phyloP scores from a whole-genome alignment of 2,329 filamentous ascomycete genomes.

The Thelonectria discophora region DNA sequence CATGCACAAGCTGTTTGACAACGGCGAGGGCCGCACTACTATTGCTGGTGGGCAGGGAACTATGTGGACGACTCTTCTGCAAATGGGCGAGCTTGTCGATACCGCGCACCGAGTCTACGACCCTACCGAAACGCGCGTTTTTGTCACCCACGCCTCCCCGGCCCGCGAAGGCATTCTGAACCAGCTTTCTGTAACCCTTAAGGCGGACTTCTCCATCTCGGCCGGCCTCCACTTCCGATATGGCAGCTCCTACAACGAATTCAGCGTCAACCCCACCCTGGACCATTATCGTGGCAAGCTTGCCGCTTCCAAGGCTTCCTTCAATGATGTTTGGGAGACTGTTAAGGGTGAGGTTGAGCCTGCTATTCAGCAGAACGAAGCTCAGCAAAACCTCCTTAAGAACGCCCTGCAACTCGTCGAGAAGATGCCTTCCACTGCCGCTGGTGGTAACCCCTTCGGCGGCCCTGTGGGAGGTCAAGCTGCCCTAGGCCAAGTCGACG shows the following conservation, averaged over 20 bases:
- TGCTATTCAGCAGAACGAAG: slow-evolving; percentile 91
- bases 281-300: slow-evolving; percentile 99
- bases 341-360: slow-evolving; percentile 96
- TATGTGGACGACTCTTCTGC: slow-evolving; percentile 98
- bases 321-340: slow-evolving; percentile 99
- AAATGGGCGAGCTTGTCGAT: slow-evolving; percentile 98
- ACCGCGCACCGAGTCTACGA: slow-evolving; percentile 99
- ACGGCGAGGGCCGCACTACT: slow-evolving; percentile 95
- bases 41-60: slow-evolving; percentile 98
- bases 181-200: slow-evolving; percentile 95
- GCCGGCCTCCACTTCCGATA: slow-evolving; percentile 98
- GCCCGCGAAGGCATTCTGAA: slow-evolving; percentile 96
- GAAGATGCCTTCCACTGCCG: slow-evolving; percentile 96
- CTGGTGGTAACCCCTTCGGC: slow-evolving; percentile 96
- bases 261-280: slow-evolving; percentile 96
- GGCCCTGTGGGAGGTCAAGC: slow-evolving; percentile 78
- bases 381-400: slow-evolving; percentile 89
- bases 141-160: slow-evolving; percentile 96
- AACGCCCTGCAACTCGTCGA: slow-evolving; percentile 93
- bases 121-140: slow-evolving; percentile 94
- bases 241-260: slow-evolving; percentile 99
- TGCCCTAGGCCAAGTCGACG: slow-evolving; percentile 88
- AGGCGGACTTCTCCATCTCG: slow-evolving; percentile 98
- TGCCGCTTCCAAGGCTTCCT: slow-evolving; percentile 96
- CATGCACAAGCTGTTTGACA: slow-evolving; percentile 99